A percentile compares a stretch with the other conserved stretches of the same genome.
Evolutionary conservation across 176 grass and related monocot genomes (phyloP).

Genomic region (Dactylis glomerata): DNA sequence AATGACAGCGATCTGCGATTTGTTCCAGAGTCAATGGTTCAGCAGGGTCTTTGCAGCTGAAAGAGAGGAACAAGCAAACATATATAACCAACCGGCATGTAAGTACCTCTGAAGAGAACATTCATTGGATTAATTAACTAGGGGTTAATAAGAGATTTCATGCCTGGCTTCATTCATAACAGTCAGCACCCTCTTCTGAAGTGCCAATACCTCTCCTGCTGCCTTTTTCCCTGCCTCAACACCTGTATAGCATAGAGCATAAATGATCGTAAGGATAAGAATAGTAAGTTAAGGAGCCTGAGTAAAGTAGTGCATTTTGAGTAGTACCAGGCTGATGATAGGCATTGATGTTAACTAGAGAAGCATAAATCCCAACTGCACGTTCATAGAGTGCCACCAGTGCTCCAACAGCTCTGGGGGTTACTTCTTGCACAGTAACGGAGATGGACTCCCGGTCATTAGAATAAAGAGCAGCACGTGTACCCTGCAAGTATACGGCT

Average conservation of each 20-base stretch:
- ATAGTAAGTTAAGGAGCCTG: not conserved
- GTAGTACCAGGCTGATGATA: constrained; percentile 92
- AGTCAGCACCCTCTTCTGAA: constrained; percentile 89
- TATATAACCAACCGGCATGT: constrained; percentile 4
- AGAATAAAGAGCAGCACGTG: constrained; percentile 93
- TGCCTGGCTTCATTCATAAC: constrained; percentile 94
- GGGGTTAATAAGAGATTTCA: constrained; percentile 16
- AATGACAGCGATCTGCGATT: constrained; percentile 90
- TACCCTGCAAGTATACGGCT: constrained; percentile 57
- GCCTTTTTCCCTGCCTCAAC: constrained; percentile 99
- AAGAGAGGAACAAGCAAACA: constrained; percentile 33
- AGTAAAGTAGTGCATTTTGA: constrained; percentile 1
- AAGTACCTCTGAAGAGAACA: not conserved
- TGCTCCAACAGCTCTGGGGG: constrained; percentile 83
- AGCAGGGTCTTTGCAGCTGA: constrained; percentile 83
- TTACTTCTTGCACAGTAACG: constrained; percentile 93
- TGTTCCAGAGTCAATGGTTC: constrained; percentile 80
- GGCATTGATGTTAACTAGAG: constrained; percentile 94
- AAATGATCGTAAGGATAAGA: constrained; percentile 11
- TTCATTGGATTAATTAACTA: constrained; percentile 5
- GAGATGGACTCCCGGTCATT: constrained; percentile 94
- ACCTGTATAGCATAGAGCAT: constrained; percentile 46
- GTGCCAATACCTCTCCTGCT: constrained; percentile 93
- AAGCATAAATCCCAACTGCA: constrained; percentile 95
- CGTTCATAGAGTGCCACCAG: constrained; percentile 94